These are phyloP conservation scores for Cordia subcordata DNA, from an alignment of 257 asterid genomes.

Conservation along the genomic window DNA sequence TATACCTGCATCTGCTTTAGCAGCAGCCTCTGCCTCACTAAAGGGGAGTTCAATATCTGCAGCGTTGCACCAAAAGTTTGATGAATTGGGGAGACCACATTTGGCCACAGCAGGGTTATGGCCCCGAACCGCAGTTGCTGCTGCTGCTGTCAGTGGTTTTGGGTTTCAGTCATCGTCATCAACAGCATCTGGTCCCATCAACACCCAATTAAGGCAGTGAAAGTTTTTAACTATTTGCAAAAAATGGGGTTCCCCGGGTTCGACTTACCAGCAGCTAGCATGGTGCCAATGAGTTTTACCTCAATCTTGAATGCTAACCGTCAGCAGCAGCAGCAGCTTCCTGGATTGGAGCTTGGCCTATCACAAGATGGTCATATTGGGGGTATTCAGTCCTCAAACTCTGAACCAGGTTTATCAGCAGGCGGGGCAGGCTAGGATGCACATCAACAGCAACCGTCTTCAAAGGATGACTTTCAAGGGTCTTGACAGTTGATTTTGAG, in stretches of 20 bases:
- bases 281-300: conserved; percentile 48
- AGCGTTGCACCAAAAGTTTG: conserved; percentile 37
- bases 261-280: conserved; percentile 41
- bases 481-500: conserved; percentile 31
- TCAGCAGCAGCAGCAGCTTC: conserved; percentile 45
- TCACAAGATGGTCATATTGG: conserved; percentile 66
- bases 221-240: conserved; percentile 36
- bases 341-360: conserved; percentile 69
- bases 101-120: conserved; percentile 28
- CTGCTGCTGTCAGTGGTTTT: conserved; percentile 25
- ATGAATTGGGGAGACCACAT: conserved; percentile 48
- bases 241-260: conserved; percentile 51
- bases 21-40: conserved; percentile 41
- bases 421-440: conserved; percentile 36
- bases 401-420: conserved; percentile 62
- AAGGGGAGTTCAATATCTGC: conserved; percentile 39
- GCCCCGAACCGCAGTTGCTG: conserved; percentile 34
- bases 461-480: conserved; percentile 52
- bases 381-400: conserved; percentile 40
- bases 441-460: conserved; percentile 28
- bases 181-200: conserved; percentile 28
- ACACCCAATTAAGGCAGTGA: conserved; percentile 32
- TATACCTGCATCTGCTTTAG: conserved; percentile 75
- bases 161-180: conserved; percentile 37
- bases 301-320: conserved; percentile 42